phyloP scores from a whole-genome alignment of 306 rosid genomes.

The Citrullus colocynthis region DNA sequence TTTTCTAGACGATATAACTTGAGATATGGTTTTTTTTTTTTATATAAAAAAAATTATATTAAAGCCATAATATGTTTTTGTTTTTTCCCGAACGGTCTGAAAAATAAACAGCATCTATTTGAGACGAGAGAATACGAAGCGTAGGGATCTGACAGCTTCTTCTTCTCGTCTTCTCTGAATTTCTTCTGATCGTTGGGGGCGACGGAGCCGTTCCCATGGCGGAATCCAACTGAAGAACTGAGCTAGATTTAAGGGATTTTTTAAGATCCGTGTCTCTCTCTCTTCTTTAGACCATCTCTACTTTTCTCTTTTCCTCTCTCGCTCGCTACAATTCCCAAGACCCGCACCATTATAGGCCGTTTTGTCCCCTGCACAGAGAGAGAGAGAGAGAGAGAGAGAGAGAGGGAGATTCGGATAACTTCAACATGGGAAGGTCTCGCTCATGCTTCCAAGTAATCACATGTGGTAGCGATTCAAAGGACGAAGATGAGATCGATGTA shows the following conservation, averaged over 20 bases:
- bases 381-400: slow-evolving; percentile 1
- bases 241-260: slow-evolving; percentile 33
- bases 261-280: slow-evolving; percentile 54
- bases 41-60: neutral
- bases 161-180: slow-evolving; percentile 4
- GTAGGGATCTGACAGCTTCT: slow-evolving; percentile 29
- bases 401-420: slow-evolving; percentile 6
- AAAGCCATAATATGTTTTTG: neutral
- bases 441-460: slow-evolving; percentile 78
- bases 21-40: neutral
- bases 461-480: slow-evolving; percentile 54
- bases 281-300: neutral
- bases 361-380: slow-evolving; percentile 6
- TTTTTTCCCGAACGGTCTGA: neutral
- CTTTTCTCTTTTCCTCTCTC: slow-evolving; percentile 8
- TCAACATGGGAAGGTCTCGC: slow-evolving; percentile 45
- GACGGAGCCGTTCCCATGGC: slow-evolving; percentile 29
- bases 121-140: slow-evolving; percentile 4
- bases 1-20: neutral
- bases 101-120: slow-evolving; percentile 1
- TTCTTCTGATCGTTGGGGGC: slow-evolving; percentile 11
- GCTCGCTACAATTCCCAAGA: slow-evolving; percentile 33
- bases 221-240: slow-evolving; percentile 31
- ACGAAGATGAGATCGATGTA: slow-evolving; percentile 35
- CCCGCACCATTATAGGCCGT: slow-evolving; percentile 25